phyloP scores from a whole-genome alignment of 768 basidiomycete genomes.

The Galerina sulciceps region DNA sequence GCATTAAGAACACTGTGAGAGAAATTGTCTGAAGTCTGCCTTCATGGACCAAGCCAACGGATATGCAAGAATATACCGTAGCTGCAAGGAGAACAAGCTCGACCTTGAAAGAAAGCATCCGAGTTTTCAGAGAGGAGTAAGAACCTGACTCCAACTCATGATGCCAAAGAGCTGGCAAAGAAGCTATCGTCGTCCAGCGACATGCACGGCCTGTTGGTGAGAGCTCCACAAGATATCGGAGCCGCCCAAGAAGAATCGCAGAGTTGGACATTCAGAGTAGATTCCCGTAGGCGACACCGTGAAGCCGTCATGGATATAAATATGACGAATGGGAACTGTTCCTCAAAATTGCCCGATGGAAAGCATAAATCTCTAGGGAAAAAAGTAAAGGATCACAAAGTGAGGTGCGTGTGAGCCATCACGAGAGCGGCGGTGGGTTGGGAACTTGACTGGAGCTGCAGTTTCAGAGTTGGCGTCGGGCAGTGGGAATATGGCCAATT shows the following conservation, averaged over 20 bases:
- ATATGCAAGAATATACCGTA: no score
- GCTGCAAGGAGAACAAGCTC: no score
- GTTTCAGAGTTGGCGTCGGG: neutral
- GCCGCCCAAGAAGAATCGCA: slow-evolving; percentile 10
- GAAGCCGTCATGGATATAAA: neutral
- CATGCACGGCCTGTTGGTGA: neutral
- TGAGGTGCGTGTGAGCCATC: neutral
- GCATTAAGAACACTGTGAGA: neutral
- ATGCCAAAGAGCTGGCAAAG: neutral
- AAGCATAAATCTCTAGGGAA: neutral
- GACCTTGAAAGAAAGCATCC: no score
- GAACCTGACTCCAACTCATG: neutral
- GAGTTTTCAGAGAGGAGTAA: no score
- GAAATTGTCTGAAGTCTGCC: neutral
- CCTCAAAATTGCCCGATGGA: neutral
- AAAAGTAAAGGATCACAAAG: neutral
- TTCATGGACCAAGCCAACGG: neutral
- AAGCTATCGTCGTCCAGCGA: neutral
- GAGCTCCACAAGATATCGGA: neutral
- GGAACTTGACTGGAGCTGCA: neutral
- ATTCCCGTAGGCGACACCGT: neutral
- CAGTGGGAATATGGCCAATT: neutral
- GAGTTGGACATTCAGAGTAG: neutral
- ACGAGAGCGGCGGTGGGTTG: slow-evolving; percentile 2
- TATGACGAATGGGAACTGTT: slow-evolving; percentile 4